Conservation (phyloP, 2,329 filamentous ascomycete species). For the Immersiporthe knoxdaviesiana region DNA sequence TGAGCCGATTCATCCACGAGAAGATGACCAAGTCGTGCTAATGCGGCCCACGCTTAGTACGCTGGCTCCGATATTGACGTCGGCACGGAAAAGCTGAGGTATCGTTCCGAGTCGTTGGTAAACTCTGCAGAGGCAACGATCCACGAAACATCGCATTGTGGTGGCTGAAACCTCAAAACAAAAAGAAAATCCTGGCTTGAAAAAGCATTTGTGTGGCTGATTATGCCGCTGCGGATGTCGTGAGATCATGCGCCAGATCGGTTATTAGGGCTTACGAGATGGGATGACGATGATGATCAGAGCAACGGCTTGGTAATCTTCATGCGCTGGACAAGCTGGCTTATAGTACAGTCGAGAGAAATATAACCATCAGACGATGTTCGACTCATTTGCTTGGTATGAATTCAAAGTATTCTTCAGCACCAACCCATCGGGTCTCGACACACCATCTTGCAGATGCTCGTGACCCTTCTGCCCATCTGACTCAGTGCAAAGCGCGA, state of each 20-base stretch:
- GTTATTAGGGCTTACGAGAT: constrained; percentile 3
- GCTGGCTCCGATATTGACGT: neutral
- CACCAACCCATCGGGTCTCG: neutral
- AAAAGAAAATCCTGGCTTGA: neutral
- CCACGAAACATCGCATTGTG: neutral
- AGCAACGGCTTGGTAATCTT: neutral
- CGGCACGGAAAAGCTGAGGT: neutral
- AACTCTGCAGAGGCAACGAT: neutral
- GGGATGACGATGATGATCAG: constrained; percentile 1
- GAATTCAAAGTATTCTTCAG: neutral
- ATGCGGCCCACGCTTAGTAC: neutral
- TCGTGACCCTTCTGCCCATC: neutral
- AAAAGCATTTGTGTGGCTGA: neutral
- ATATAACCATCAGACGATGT: neutral
- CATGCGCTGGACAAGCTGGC: neutral
- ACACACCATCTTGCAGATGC: neutral
- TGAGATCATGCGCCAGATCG: neutral
- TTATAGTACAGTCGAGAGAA: neutral
- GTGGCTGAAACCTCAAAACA: neutral
- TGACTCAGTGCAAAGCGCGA: neutral
- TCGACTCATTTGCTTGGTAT: neutral
- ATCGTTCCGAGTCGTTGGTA: neutral
- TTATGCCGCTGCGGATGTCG: neutral
- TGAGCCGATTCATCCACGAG: neutral
- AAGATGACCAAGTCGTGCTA: neutral